Evolutionary conservation across 345 rosid genomes (phyloP), one percentile per base, ranked within the genome.

Genomic region (Eucalyptus regnans): DNA sequence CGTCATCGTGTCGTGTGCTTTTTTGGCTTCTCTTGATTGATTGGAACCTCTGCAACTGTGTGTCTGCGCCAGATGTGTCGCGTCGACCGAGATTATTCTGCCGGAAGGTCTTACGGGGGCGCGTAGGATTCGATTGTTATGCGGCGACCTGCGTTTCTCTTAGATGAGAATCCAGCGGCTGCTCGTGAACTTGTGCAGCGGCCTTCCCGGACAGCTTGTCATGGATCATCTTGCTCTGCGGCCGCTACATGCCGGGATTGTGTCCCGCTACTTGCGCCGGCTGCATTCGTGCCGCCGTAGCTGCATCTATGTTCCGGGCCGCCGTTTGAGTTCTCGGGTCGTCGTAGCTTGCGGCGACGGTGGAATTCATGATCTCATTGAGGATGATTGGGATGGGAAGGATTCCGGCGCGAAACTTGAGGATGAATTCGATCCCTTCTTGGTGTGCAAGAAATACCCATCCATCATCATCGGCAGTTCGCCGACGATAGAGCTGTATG

Each of bases 401-500:
- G 93, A 92, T 89, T 88, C 92, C 60, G 92, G 84, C 85, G 50
- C 48, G 27, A 91, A 93, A 91, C 87, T 89, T 8, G 86, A 71
- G 66, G 92, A 90, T 87, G 90, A 93, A 88, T 90, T 93, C 88
- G 96, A 94, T 81, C 93, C 93, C 89, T 91, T 91, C n/a, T 89
- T 91, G 86, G 95, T 97, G 4, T 91, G 97, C 91, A 93, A 94
- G 93, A 95, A 92, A 89, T 98, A 95, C 92, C 99, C 99, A 84
- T 93, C 97, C 16, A 96, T 98, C 91, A 76, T 83, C 71, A 90
- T 97, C 52, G 97, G 99, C 87, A 93, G 91, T 89, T 94, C 96
- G 88, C 93, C 87, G 83, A 94, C 93, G 1, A 93, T 98, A 84
- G 94, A 92, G 86, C 86, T 98, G 90, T 97, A 96, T 92, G 93